A percentile compares a stretch with the other conserved stretches of the same genome.
Conservation (phyloP, 352 stramenopile genomes). For the Nothophytophthora sp. region DNA sequence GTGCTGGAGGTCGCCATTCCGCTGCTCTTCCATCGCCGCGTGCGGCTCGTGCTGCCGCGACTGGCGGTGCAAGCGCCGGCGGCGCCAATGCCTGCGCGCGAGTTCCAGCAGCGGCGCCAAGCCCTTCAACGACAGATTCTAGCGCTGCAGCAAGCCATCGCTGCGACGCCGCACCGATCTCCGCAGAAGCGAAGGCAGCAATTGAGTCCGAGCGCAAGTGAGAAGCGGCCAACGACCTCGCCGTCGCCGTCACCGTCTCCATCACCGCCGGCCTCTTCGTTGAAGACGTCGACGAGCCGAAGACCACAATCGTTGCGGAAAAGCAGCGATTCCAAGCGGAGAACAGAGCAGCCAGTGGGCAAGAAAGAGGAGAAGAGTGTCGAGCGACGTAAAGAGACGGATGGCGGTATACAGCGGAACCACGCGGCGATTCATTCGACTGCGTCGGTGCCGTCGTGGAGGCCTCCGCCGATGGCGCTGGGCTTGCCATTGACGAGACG, state of each 20-base stretch:
- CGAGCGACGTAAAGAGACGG: neutral
- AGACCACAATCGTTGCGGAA: slow-evolving; percentile 4
- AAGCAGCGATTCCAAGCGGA: slow-evolving; percentile 5
- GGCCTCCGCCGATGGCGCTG: slow-evolving; percentile 15
- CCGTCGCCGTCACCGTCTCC: slow-evolving; percentile 10
- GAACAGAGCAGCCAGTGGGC: too few relatives aligned
- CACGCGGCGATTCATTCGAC: neutral
- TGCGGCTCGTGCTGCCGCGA: slow-evolving; percentile 45
- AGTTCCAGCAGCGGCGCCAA: slow-evolving; percentile 43
- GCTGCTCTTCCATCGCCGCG: slow-evolving; percentile 52
- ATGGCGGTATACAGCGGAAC: neutral
- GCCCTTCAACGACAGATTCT: slow-evolving; percentile 37
- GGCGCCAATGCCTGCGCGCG: slow-evolving; percentile 30
- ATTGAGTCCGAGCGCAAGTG: neutral
- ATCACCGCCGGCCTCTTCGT: slow-evolving; percentile 14
- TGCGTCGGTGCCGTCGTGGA: slow-evolving; percentile 6
- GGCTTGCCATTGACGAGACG: slow-evolving; percentile 13
- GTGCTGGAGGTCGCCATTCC: slow-evolving; percentile 52
- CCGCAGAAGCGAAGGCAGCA: slow-evolving; percentile 14
- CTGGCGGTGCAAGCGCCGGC: slow-evolving; percentile 17
- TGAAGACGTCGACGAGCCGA: slow-evolving; percentile 9
- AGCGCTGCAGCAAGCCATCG: slow-evolving; percentile 34
- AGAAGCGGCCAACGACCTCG: slow-evolving; percentile 1
- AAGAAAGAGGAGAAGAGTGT: slow-evolving; percentile 1
- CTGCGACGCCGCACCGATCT: slow-evolving; percentile 18